Percentiles rank a stretch among this genome's conserved stretches.
phyloP scores from a whole-genome alignment of 768 basidiomycete species.

The Neoboletus brunneissimus region DNA sequence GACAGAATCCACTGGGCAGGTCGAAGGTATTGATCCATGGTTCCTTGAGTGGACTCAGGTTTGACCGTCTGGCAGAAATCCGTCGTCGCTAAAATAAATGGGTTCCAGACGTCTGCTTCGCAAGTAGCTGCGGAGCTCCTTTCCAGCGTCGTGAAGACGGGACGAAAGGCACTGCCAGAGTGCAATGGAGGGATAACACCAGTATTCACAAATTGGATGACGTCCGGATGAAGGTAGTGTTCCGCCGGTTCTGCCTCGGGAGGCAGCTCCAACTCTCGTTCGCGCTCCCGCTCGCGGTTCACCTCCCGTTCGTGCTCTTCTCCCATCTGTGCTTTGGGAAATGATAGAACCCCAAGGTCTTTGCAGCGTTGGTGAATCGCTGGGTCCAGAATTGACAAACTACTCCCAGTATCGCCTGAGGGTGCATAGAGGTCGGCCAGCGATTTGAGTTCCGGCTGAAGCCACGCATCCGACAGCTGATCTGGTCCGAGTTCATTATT shows the following conservation, averaged over 20 bases:
- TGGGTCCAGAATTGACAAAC: neutral
- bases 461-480: slow-evolving; percentile 29
- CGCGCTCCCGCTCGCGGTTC: slow-evolving; percentile 39
- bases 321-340: slow-evolving; percentile 25
- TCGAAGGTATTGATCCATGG: slow-evolving; percentile 12
- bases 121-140: neutral
- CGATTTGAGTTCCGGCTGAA: slow-evolving; percentile 35
- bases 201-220: slow-evolving; percentile 22
- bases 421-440: slow-evolving; percentile 35
- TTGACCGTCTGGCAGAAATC: slow-evolving; percentile 12
- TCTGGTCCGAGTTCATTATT: neutral
- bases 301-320: slow-evolving; percentile 49
- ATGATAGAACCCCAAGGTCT: slow-evolving; percentile 7
- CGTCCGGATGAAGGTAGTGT: slow-evolving; percentile 16
- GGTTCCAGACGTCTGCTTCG: slow-evolving; percentile 20
- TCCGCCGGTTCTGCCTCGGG: slow-evolving; percentile 18
- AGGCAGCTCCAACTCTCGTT: slow-evolving; percentile 38
- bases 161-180: slow-evolving; percentile 20
- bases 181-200: slow-evolving; percentile 22
- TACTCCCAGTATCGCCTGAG: neutral
- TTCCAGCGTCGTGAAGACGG: slow-evolving; percentile 5
- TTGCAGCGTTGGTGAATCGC: slow-evolving; percentile 6
- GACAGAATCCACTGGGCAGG: slow-evolving; percentile 27
- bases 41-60: neutral
- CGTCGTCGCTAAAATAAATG: slow-evolving; percentile 3